These are phyloP conservation scores for Pseudoperonospora humuli DNA, from an alignment of 352 stramenopile genomes.

Conservation along the genomic window DNA sequence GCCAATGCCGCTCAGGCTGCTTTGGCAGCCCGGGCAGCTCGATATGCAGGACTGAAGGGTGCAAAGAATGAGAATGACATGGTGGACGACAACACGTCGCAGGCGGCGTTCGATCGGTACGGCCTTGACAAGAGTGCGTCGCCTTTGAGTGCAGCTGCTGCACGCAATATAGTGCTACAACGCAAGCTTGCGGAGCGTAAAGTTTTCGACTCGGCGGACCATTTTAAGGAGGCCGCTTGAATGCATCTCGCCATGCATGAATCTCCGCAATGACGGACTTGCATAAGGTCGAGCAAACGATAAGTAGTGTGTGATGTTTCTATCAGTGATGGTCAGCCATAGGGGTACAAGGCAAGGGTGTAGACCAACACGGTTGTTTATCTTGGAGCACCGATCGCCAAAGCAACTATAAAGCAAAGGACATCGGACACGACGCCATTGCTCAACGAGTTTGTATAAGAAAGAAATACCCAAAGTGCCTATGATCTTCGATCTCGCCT, in stretches of 20 bases:
- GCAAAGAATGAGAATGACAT: slow-evolving; percentile 1
- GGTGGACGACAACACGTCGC: neutral
- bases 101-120: slow-evolving; percentile 17
- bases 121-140: slow-evolving; percentile 17
- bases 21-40: slow-evolving; percentile 11
- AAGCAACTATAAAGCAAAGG: neutral
- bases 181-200: slow-evolving; percentile 63
- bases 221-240: slow-evolving; percentile 56
- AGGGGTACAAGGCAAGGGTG: slow-evolving; percentile 3
- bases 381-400: neutral
- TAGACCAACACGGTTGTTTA: neutral
- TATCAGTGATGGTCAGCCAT: slow-evolving; percentile 2
- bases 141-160: slow-evolving; percentile 30
- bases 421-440: neutral
- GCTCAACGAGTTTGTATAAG: neutral
- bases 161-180: slow-evolving; percentile 56
- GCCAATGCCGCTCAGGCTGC: slow-evolving; percentile 23
- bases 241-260: neutral
- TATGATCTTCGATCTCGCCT: too few species aligned
- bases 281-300: slow-evolving; percentile 1
- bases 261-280: neutral
- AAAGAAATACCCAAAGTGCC: too few species aligned
- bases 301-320: slow-evolving; percentile 9
- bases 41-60: slow-evolving; percentile 17
- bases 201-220: slow-evolving; percentile 70